A percentile compares a stretch with the other conserved stretches of the same genome.
Conservation (phyloP, 2,329 filamentous ascomycete genomes). For the Clonostachys rhizophaga region DNA sequence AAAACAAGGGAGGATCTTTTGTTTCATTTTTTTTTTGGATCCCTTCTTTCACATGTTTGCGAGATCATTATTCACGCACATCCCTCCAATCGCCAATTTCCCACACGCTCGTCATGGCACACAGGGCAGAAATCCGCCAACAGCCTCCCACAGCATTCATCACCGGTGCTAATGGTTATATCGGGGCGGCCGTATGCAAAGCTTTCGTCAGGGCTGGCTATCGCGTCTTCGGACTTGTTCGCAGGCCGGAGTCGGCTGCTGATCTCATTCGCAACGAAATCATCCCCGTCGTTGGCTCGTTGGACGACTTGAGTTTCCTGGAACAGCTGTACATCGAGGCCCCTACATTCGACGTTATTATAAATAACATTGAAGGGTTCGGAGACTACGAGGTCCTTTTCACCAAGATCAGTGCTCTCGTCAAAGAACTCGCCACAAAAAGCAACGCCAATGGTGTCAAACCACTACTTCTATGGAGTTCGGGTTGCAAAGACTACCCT, state of each 20-base stretch:
- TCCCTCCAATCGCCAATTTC: too few relatives aligned
- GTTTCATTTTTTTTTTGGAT: too few relatives aligned
- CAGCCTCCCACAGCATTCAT: slow-evolving; percentile 27
- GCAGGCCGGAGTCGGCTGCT: slow-evolving; percentile 19
- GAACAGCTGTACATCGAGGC: slow-evolving; percentile 14
- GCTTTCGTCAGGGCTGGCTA: slow-evolving; percentile 40
- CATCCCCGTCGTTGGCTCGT: slow-evolving; percentile 31
- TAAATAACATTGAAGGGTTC: slow-evolving; percentile 34
- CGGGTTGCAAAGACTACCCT: slow-evolving; percentile 47
- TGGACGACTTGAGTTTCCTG: slow-evolving; percentile 22
- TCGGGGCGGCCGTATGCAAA: slow-evolving; percentile 36
- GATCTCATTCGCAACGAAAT: slow-evolving; percentile 26
- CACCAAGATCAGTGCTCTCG: slow-evolving; percentile 22
- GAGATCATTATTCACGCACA: too few relatives aligned
- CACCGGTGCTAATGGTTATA: slow-evolving; percentile 43
- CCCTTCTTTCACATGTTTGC: too few relatives aligned
- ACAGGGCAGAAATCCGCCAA: too few relatives aligned
- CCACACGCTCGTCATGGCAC: too few relatives aligned
- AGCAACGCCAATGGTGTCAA: slow-evolving; percentile 23
- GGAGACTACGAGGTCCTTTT: slow-evolving; percentile 33
- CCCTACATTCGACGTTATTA: slow-evolving; percentile 31
- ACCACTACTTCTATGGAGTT: slow-evolving; percentile 38
- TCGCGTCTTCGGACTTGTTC: slow-evolving; percentile 36
- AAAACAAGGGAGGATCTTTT: too few relatives aligned
- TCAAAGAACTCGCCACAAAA: slow-evolving; percentile 21